Evolutionary conservation across 1,284 basidiomycete species (phyloP), one percentile per base, ranked within the genome.

Genomic region (Peniophora sp.): DNA sequence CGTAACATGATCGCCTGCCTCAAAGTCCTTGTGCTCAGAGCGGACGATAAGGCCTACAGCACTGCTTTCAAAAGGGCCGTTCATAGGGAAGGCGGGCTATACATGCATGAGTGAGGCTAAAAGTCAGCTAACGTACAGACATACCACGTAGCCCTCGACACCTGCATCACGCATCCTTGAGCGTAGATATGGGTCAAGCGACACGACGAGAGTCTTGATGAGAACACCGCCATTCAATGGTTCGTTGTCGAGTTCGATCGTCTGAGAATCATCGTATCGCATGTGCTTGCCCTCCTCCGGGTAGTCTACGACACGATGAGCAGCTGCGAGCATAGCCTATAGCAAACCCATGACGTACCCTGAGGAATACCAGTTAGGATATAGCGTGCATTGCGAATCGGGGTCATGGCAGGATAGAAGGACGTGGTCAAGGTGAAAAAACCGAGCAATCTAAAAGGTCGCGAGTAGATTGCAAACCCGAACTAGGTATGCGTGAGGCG

Each of bases 171-270:
- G 58, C 76, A 78, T 68, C 46, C 58, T 51, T 12, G 60, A 61
- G 24, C 66, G 60, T 62, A 77, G 56, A 60, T 78, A 79, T 0
- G 78, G 78, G 55, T 80, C 78, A 24, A 78, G 63, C 14, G 68
- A 73, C 3, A 78, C 55, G 0, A 68, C 67, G 15, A 79, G 64
- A 1, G 68, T 66, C 62, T 79, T 78, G 48, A 77, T 55, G 18
- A 83, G 64, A 54, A 77, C 63, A 1, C 78, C 78, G 17, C 79
- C 81, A 49, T 79, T 63, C 11, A 81, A 63, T 3, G 71, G 58
- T 1, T 71, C 72, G 15, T 55, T 72, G 3, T 79, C 74, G 24
- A 75, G 55, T 55, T 83, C 79, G 54, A 84, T 76, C 1, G 64
- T 68, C 45, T 70, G 56, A 0, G 69, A 68, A 3, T 61, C 63